A percentile compares a stretch with the other conserved stretches of the same genome.
phyloP scores from a whole-genome alignment of 352 stramenopile species.

The Phytophthora crassamura region DNA sequence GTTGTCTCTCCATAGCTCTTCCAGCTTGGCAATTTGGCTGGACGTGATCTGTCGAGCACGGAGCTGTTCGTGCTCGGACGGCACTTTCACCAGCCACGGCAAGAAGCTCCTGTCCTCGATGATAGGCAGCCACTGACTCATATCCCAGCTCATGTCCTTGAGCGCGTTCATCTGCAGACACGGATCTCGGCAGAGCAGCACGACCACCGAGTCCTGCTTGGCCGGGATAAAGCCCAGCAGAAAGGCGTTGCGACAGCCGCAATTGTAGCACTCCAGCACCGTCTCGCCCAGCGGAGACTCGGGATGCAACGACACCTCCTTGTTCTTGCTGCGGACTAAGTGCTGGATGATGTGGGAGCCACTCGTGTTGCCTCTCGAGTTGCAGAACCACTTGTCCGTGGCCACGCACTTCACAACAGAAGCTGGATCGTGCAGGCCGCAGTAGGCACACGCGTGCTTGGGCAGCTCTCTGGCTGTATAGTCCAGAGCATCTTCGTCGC shows the following conservation, averaged over 20 bases:
- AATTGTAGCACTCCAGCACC: constrained; percentile 99
- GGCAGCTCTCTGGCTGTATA: constrained; percentile 84
- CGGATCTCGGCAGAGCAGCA: constrained; percentile 96
- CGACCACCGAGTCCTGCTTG: constrained; percentile 96
- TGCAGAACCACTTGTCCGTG: constrained; percentile 99
- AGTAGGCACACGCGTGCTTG: constrained; percentile 96
- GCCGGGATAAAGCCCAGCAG: constrained; percentile 98
- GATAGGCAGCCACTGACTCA: constrained; percentile 98
- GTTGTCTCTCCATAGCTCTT: constrained; percentile 97
- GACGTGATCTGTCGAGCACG: constrained; percentile 95
- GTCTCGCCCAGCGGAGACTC: constrained; percentile 97
- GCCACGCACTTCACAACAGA: constrained; percentile 97
- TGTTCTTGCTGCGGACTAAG: constrained; percentile 94
- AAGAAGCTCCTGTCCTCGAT: constrained; percentile 98
- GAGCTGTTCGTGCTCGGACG: constrained; percentile 91
- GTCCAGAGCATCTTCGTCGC: constrained; percentile 74
- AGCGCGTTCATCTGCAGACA: constrained; percentile 97
- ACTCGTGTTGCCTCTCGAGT: constrained; percentile 93
- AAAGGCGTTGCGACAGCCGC: constrained; percentile 98
- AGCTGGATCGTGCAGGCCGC: constrained; percentile 96
- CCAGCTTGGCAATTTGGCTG: constrained; percentile 88
- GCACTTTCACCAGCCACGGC: constrained; percentile 97
- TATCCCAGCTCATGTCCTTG: constrained; percentile 99
- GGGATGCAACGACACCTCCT: constrained; percentile 92
- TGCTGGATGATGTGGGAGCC: constrained; percentile 99